Percentiles rank a stretch among this genome's conserved stretches.
Evolutionary conservation across 805 yeast genomes (phyloP).

Genomic region (Saccharomyces kudriavzevii): DNA sequence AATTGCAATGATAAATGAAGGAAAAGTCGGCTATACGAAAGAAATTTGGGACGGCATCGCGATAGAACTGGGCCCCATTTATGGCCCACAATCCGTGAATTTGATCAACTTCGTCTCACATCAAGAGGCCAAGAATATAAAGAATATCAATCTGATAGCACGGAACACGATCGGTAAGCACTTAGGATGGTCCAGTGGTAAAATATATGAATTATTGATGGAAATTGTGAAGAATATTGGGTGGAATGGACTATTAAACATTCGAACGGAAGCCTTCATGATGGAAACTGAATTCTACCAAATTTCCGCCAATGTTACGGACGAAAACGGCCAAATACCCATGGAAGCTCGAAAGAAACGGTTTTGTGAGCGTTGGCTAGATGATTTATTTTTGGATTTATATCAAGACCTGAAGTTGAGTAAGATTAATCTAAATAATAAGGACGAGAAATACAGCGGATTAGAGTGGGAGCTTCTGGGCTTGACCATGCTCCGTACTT

Average conservation of each 20-base stretch:
- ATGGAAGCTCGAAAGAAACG: slow-evolving; percentile 19
- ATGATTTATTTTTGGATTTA: slow-evolving; percentile 27
- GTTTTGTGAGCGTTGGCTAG: slow-evolving; percentile 30
- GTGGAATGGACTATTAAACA: slow-evolving; percentile 67
- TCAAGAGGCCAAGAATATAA: slow-evolving; percentile 23
- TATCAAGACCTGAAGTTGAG: slow-evolving; percentile 32
- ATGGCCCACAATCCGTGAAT: slow-evolving; percentile 26
- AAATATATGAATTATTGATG: slow-evolving; percentile 65
- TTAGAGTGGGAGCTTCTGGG: slow-evolving; percentile 73
- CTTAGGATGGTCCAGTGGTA: slow-evolving; percentile 20
- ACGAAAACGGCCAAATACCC: slow-evolving; percentile 12
- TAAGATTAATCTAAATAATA: slow-evolving; percentile 20
- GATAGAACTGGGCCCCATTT: slow-evolving; percentile 25
- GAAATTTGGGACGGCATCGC: slow-evolving; percentile 23
- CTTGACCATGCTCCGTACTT: slow-evolving; percentile 41
- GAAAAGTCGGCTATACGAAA: slow-evolving; percentile 16
- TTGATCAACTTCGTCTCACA: slow-evolving; percentile 26
- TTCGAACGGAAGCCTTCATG: slow-evolving; percentile 66
- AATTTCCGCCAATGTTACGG: background rate
- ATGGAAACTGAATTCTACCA: slow-evolving; percentile 62
- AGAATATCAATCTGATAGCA: slow-evolving; percentile 19
- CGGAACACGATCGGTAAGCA: slow-evolving; percentile 25
- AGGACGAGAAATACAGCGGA: slow-evolving; percentile 44
- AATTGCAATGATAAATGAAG: slow-evolving; percentile 25
- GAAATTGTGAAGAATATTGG: slow-evolving; percentile 61